These are phyloP conservation scores for Cardamine chenopodiifolia DNA, from an alignment of 345 rosid species.

Conservation along the genomic window DNA sequence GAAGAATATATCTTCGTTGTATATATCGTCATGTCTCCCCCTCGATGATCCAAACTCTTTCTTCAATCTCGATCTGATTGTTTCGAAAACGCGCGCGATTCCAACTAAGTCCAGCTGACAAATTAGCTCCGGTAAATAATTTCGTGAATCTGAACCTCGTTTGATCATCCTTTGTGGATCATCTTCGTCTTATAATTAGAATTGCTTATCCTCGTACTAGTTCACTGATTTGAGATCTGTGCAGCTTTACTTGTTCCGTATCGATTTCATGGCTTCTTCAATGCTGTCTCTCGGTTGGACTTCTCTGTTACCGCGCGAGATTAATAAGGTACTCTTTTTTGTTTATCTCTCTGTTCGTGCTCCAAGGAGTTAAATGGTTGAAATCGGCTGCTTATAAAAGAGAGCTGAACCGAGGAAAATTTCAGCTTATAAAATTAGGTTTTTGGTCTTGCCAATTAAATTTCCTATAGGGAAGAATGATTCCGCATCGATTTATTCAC, in stretches of 20 bases:
- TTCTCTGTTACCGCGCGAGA: conserved; percentile 54
- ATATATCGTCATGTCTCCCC: conserved; percentile 29
- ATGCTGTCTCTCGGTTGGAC: conserved; percentile 62
- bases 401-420: background rate
- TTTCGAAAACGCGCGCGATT: conserved; percentile 16
- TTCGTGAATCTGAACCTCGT: background rate
- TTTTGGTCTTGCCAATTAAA: background rate
- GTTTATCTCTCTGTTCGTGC: background rate
- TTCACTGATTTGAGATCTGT: conserved; percentile 37
- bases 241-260: background rate
- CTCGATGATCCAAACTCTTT: background rate
- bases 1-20: conserved; percentile 17
- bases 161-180: conserved; percentile 21
- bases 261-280: conserved; percentile 57
- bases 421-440: background rate
- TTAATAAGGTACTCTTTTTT: conserved; percentile 55
- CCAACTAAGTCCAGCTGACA: conserved; percentile 1
- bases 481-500: background rate
- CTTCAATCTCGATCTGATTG: conserved; percentile 36
- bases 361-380: background rate
- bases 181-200: conserved; percentile 4
- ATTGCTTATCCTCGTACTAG: conserved; percentile 14
- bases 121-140: background rate
- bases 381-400: background rate
- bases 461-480: background rate